phyloP scores from a whole-genome alignment of 169 alveolate genomes.

The Plasmodium gonderi region DNA sequence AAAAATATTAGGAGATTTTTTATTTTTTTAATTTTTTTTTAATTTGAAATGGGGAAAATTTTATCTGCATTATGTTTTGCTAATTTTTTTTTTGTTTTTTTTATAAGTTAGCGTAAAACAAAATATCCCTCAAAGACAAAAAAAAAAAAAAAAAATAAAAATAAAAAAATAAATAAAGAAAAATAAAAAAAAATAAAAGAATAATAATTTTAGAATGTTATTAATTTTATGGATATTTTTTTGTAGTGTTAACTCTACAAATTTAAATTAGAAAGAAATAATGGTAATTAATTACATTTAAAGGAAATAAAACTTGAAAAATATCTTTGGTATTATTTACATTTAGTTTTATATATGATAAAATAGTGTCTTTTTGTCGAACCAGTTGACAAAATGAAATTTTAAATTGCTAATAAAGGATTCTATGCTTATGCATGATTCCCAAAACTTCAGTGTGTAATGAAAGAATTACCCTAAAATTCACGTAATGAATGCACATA shows the following conservation, averaged over 20 bases:
- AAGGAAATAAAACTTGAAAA: background rate
- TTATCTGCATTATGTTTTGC: background rate
- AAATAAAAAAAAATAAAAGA: background rate
- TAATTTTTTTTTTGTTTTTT: background rate
- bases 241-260: background rate
- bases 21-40: background rate
- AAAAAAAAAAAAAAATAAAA: background rate
- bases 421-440: background rate
- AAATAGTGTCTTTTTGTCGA: background rate
- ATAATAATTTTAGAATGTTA: background rate
- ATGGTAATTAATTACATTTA: background rate
- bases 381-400: background rate
- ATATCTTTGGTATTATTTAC: background rate
- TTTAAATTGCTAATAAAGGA: background rate
- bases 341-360: background rate
- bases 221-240: background rate
- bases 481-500: background rate
- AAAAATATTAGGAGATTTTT: background rate
- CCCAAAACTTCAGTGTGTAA: background rate
- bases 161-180: no score
- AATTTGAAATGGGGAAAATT: background rate
- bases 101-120: background rate
- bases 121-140: background rate
- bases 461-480: background rate
- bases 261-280: background rate